A percentile compares a stretch with the other conserved stretches of the same genome.
Evolutionary conservation across 1,284 basidiomycete species (phyloP).

Genomic region (Heterobasidion occidentale): DNA sequence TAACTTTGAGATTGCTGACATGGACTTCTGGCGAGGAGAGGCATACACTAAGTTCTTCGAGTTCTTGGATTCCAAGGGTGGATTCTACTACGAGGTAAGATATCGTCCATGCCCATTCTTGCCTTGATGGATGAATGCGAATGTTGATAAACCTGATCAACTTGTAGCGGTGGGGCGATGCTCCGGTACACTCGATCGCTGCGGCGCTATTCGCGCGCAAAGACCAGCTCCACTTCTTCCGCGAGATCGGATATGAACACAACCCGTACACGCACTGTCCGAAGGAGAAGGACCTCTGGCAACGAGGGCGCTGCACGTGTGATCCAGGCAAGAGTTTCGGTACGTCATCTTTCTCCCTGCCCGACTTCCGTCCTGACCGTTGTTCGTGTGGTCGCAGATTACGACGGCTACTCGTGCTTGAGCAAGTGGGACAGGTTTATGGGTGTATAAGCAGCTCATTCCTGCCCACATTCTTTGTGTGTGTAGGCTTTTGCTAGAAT

Average conservation of each 20-base stretch:
- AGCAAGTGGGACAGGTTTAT: slow-evolving; percentile 30
- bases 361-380: background rate
- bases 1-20: slow-evolving; percentile 73
- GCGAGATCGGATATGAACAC: slow-evolving; percentile 54
- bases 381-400: slow-evolving; percentile 25
- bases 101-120: background rate
- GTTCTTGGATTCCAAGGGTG: slow-evolving; percentile 62
- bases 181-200: slow-evolving; percentile 75
- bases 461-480: too few relatives aligned
- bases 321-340: slow-evolving; percentile 22
- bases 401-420: slow-evolving; percentile 43
- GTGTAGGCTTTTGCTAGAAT: too few relatives aligned
- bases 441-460: background rate
- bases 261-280: slow-evolving; percentile 46
- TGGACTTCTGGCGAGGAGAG: slow-evolving; percentile 51
- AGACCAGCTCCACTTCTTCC: slow-evolving; percentile 64
- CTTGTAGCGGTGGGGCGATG: slow-evolving; percentile 71
- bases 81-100: slow-evolving; percentile 71
- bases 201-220: slow-evolving; percentile 18
- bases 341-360: slow-evolving; percentile 13
- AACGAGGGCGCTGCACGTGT: slow-evolving; percentile 37
- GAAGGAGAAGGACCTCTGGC: slow-evolving; percentile 29
- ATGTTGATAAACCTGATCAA: too few relatives aligned
- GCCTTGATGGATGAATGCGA: too few relatives aligned
- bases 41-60: slow-evolving; percentile 72